These are phyloP conservation scores for Oenanthe javanica DNA, from an alignment of 140 eudicot genomes.

Conservation along the genomic window DNA sequence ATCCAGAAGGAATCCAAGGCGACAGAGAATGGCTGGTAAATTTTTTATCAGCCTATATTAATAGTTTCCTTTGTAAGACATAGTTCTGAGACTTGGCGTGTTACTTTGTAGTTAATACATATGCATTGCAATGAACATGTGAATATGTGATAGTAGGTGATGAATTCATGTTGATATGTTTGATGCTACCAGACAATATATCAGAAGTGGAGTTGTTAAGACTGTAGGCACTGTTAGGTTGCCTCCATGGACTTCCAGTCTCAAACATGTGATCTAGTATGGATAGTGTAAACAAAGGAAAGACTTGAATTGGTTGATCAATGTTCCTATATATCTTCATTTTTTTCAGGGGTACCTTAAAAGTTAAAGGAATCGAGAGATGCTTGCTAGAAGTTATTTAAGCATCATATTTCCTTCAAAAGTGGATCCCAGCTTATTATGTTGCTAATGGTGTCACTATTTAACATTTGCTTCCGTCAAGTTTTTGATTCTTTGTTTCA, in stretches of 20 bases:
- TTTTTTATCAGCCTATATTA: conserved; percentile 3
- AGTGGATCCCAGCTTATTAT: not conserved
- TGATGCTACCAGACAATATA: not conserved
- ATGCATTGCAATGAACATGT: not conserved
- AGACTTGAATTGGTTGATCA: not conserved
- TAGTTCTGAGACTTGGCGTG: not conserved
- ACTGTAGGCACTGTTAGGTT: not conserved
- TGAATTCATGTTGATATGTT: not conserved
- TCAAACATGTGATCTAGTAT: not conserved
- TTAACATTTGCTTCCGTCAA: not conserved
- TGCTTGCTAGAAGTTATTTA: not conserved
- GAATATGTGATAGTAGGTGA: not conserved
- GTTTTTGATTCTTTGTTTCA: not conserved
- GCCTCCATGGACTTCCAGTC: not conserved
- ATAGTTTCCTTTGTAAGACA: not conserved
- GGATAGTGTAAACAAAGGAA: not conserved
- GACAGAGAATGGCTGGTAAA: conserved; percentile 99
- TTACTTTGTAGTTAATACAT: not conserved
- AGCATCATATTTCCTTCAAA: not conserved
- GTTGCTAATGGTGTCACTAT: not conserved
- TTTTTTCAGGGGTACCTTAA: not conserved
- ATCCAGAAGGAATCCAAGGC: conserved; percentile 95
- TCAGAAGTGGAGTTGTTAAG: not conserved
- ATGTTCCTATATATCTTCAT: not conserved
- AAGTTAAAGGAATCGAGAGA: not conserved